Percentiles rank a stretch among this genome's conserved stretches.
Conservation (phyloP, 805 yeast species). For the Kuraishia cidri region DNA sequence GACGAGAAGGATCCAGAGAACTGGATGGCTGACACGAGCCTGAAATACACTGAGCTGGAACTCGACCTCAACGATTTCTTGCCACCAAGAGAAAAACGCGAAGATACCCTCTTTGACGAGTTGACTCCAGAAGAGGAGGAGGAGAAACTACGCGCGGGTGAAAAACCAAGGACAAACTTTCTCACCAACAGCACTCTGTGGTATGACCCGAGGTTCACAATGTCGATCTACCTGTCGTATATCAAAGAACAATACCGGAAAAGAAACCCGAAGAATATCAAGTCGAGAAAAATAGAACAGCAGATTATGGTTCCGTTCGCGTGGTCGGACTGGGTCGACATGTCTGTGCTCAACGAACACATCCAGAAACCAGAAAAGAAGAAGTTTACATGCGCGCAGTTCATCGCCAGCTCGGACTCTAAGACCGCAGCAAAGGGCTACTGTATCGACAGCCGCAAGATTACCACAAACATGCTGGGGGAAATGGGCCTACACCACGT, state of each 20-base stretch:
- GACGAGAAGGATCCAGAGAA: slow-evolving; percentile 2
- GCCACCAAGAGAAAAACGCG: no score
- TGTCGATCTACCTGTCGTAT: slow-evolving; percentile 1
- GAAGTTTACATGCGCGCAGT: slow-evolving; percentile 1
- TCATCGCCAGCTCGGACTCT: background rate
- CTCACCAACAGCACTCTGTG: slow-evolving; percentile 1
- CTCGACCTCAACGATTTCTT: slow-evolving; percentile 1
- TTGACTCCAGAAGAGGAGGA: no score
- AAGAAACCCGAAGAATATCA: background rate
- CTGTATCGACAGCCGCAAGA: slow-evolving; percentile 1
- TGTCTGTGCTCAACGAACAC: slow-evolving; percentile 27
- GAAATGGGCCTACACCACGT: background rate
- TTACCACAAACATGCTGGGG: background rate
- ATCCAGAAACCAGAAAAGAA: slow-evolving; percentile 17
- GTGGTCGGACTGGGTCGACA: slow-evolving; percentile 51
- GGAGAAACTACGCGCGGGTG: background rate
- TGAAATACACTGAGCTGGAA: slow-evolving; percentile 1
- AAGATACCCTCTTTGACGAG: no score
- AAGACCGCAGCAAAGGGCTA: slow-evolving; percentile 2
- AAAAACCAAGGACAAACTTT: background rate
- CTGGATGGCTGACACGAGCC: slow-evolving; percentile 1
- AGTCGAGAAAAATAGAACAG: background rate
- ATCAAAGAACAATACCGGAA: slow-evolving; percentile 1
- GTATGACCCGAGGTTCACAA: slow-evolving; percentile 3
- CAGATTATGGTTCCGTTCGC: slow-evolving; percentile 34